phyloP scores from a whole-genome alignment of 78 protist species.

The Creolimax fragrantissima region DNA sequence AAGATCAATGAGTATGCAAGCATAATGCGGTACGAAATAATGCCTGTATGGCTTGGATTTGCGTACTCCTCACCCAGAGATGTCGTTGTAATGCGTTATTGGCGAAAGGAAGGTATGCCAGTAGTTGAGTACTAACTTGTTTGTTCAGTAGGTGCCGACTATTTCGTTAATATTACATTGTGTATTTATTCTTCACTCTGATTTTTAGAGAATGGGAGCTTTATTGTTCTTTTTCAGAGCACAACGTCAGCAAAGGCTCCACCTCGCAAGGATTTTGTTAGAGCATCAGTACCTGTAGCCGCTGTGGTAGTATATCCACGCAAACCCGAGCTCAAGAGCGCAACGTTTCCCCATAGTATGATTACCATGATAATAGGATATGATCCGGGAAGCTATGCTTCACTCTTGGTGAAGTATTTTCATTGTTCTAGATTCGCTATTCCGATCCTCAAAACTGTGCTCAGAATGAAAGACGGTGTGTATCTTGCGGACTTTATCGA shows the following conservation, averaged over 20 bases:
- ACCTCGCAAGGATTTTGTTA: not conserved
- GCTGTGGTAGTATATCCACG: not conserved
- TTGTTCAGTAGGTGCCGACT: too few relatives aligned
- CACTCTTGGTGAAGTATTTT: not conserved
- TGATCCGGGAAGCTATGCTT: not conserved
- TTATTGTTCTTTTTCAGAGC: not conserved
- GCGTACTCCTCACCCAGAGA: not conserved
- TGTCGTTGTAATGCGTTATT: slow-evolving; percentile 15
- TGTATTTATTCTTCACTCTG: too few relatives aligned
- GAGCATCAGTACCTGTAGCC: not conserved
- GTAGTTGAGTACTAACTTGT: too few relatives aligned
- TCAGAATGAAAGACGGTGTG: not conserved
- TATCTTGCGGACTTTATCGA: not conserved
- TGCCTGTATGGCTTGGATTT: not conserved
- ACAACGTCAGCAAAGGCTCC: not conserved
- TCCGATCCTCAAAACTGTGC: not conserved
- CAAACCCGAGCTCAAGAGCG: not conserved
- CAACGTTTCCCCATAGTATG: not conserved
- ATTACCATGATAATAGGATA: not conserved
- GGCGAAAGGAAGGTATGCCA: not conserved
- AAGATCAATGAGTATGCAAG: not conserved
- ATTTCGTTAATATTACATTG: too few relatives aligned
- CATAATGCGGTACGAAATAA: not conserved
- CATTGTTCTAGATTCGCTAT: not conserved
- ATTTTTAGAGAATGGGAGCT: not conserved